phyloP scores from a whole-genome alignment of 495 filamentous ascomycete genomes.

The Lasiosphaeris hirsuta region DNA sequence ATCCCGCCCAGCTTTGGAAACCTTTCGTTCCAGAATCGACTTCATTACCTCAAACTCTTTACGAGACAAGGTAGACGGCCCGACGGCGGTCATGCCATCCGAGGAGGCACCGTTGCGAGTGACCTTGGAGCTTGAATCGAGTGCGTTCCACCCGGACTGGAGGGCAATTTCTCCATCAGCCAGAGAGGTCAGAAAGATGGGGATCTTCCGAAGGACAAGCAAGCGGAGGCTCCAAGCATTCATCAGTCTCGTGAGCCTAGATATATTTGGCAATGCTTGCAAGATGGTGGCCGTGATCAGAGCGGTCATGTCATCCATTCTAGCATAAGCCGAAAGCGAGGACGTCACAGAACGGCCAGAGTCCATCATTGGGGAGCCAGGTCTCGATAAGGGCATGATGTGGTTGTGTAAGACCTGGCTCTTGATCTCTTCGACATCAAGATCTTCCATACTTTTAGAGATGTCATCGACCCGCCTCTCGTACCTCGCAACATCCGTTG shows the following conservation, averaged over 20 bases:
- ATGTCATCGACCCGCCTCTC: conserved; percentile 77
- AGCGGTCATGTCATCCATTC: conserved; percentile 81
- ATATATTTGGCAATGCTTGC: conserved; percentile 79
- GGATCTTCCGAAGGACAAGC: conserved; percentile 66
- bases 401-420: conserved; percentile 79
- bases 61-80: conserved; percentile 36
- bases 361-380: conserved; percentile 50
- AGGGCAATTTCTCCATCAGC: conserved; percentile 59
- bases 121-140: conserved; percentile 34
- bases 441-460: conserved; percentile 65
- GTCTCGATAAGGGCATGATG: conserved; percentile 53
- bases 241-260: conserved; percentile 64
- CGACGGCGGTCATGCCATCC: conserved; percentile 4
- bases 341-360: conserved; percentile 34
- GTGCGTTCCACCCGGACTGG: conserved; percentile 57
- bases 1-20: conserved; percentile 64
- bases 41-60: conserved; percentile 60
- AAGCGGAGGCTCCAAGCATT: conserved; percentile 75
- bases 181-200: conserved; percentile 66
- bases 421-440: conserved; percentile 90
- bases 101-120: conserved; percentile 2
- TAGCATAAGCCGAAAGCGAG: conserved; percentile 48
- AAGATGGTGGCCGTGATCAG: conserved; percentile 85
- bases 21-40: conserved; percentile 61
- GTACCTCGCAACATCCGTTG: conserved; percentile 58